Conservation (phyloP, 305 asterid species). For the Striga hermonthica region DNA sequence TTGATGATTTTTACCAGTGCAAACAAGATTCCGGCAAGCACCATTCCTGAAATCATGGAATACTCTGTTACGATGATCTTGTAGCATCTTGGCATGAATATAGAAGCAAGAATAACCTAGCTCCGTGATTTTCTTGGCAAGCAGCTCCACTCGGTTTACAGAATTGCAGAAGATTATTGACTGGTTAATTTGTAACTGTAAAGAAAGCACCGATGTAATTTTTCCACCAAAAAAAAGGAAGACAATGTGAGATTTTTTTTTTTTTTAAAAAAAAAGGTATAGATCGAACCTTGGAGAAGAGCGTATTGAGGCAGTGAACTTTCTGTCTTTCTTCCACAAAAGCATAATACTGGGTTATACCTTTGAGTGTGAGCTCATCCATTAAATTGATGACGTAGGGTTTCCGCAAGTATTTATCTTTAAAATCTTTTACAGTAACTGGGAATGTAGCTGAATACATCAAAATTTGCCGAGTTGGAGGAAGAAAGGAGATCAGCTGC, state of each 20-base stretch:
- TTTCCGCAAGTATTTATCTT: slow-evolving; percentile 47
- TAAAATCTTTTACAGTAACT: slow-evolving; percentile 53
- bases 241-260: not conserved
- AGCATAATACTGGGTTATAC: slow-evolving; percentile 59
- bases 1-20: slow-evolving; percentile 44
- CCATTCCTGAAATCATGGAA: slow-evolving; percentile 67
- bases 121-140: slow-evolving; percentile 64
- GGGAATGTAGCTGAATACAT: slow-evolving; percentile 66
- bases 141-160: slow-evolving; percentile 59
- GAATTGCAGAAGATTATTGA: slow-evolving; percentile 62
- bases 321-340: slow-evolving; percentile 70
- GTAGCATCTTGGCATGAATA: slow-evolving; percentile 62
- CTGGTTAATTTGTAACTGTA: slow-evolving; percentile 65
- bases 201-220: slow-evolving; percentile 17
- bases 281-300: slow-evolving; percentile 54
- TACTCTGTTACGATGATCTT: slow-evolving; percentile 59
- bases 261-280: slow-evolving; percentile 18
- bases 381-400: slow-evolving; percentile 56
- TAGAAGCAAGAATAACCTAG: slow-evolving; percentile 60
- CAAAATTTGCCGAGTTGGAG: slow-evolving; percentile 48
- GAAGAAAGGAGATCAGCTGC: slow-evolving; percentile 49
- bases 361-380: slow-evolving; percentile 65
- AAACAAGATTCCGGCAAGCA: slow-evolving; percentile 66
- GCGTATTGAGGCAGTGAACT: slow-evolving; percentile 63
- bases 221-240: slow-evolving; percentile 7